phyloP scores from a whole-genome alignment of 1,284 basidiomycete species.

The Leccinum subatratum region DNA sequence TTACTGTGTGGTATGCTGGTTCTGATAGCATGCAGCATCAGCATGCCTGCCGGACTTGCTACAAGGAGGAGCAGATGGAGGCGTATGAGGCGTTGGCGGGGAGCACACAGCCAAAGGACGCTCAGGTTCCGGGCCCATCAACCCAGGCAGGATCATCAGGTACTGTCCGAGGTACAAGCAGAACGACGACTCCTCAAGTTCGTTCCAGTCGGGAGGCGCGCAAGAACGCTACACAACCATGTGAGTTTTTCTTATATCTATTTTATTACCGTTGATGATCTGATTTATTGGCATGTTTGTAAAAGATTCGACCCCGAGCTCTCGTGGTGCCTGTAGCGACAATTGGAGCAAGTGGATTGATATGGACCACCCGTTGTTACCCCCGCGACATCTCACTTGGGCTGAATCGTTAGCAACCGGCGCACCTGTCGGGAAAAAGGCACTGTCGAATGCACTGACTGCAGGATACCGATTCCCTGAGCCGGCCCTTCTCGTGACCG shows the following conservation, averaged over 20 bases:
- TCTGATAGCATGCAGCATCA: not conserved
- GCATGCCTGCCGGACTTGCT: not conserved
- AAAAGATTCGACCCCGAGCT: not conserved
- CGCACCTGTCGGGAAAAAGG: not conserved
- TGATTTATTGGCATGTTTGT: not conserved
- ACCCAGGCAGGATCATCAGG: not conserved
- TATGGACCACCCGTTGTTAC: not conserved
- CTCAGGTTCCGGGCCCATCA: not conserved
- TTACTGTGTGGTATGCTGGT: not conserved
- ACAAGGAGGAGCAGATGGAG: not conserved
- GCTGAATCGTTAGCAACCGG: not conserved
- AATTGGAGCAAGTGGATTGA: not conserved
- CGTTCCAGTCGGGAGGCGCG: not conserved
- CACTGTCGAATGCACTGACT: not conserved
- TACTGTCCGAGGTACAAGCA: not conserved
- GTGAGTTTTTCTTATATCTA: not conserved
- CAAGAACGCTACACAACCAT: not conserved
- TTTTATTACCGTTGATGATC: no score
- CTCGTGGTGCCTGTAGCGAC: not conserved
- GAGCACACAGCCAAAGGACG: not conserved
- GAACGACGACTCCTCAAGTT: not conserved
- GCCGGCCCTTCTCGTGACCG: not conserved
- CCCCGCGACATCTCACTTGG: not conserved
- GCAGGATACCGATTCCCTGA: constrained; percentile 1
- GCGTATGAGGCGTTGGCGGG: not conserved